Base-by-base conservation (phyloP, 805 yeast genomes). In the Zygosaccharomyces lentus region DNA sequence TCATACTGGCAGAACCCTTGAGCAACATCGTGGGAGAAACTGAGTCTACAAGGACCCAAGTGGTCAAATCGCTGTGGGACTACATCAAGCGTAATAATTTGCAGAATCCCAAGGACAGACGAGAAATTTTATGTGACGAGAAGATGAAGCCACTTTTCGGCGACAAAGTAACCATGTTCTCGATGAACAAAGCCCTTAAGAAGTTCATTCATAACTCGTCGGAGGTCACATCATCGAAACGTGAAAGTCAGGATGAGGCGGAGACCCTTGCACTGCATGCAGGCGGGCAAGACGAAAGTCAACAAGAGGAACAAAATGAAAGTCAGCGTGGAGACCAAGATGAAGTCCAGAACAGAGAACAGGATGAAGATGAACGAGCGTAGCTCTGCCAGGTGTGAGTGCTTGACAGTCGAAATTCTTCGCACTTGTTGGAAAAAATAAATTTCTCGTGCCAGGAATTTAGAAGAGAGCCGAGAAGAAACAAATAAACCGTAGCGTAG, bases 11-110 rank as follows among this genome's bases (percentile, higher is more conserved):
- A 25, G 70, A 75, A 2, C 74, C 73, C 31, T 69, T 87, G 26
- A 70, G 72, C 41, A 70, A 60, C 2, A 61, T 87, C 12, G 58
- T 86, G 7, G 77, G 75, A 1, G 68, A 56, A 15, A 46, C 60
- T 1, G 71, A 66, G 45, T 57, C 78, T 35, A 73, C 90, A 3
- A 67, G 95, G 53, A 81, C 91, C 0, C 82, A 82, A 58, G 81
- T 84, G 13, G 89, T 84, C 8, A 83, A 82, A 51, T 64, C 63
- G 37, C 57, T 86, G 3, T 86, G 95, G 95, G 75, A 70, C 8
- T 79, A 87, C 60, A 84, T 87, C 48, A 81, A 80, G 56, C 73
- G 63, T 9, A 58, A 83, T 46, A 65, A 76, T 15, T 63, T 87
- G 19, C 95, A 87, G 59, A 78, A 84, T 51, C 86, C 90, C 1